Conservation (phyloP, 768 basidiomycete species). For the Chalciporus chontae region DNA sequence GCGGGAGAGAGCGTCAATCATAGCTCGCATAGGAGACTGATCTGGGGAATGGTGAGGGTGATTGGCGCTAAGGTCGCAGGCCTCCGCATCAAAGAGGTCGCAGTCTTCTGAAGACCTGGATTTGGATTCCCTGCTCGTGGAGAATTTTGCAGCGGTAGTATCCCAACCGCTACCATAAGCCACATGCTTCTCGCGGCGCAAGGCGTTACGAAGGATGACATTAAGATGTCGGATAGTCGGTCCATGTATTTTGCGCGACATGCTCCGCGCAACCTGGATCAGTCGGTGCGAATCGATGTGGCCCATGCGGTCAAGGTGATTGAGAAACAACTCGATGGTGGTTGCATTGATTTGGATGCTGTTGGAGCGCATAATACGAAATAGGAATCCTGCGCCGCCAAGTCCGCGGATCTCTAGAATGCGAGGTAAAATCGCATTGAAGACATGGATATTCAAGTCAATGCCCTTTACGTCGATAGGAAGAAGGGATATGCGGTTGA, state of each 20-base stretch:
- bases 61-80: slow-evolving; percentile 51
- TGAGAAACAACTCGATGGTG: slow-evolving; percentile 55
- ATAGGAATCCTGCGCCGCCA: slow-evolving; percentile 40
- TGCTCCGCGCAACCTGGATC: slow-evolving; percentile 42
- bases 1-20: slow-evolving; percentile 44
- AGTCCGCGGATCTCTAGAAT: slow-evolving; percentile 49
- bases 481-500: slow-evolving; percentile 15
- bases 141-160: slow-evolving; percentile 37
- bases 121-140: slow-evolving; percentile 25
- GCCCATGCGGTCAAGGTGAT: slow-evolving; percentile 45
- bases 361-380: slow-evolving; percentile 53
- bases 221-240: slow-evolving; percentile 60
- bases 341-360: slow-evolving; percentile 48
- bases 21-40: slow-evolving; percentile 34
- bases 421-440: slow-evolving; percentile 60
- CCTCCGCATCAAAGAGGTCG: slow-evolving; percentile 20
- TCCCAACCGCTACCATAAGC: slow-evolving; percentile 47
- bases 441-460: slow-evolving; percentile 42
- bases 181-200: slow-evolving; percentile 51
- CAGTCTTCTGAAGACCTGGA: slow-evolving; percentile 5
- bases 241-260: slow-evolving; percentile 40
- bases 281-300: slow-evolving; percentile 44
- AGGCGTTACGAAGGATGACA: slow-evolving; percentile 46
- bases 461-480: slow-evolving; percentile 29
- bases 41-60: slow-evolving; percentile 32